Percentiles rank a stretch among this genome's conserved stretches.
Conservation (phyloP, 257 asterid genomes). For the Gynochthodes officinalis region DNA sequence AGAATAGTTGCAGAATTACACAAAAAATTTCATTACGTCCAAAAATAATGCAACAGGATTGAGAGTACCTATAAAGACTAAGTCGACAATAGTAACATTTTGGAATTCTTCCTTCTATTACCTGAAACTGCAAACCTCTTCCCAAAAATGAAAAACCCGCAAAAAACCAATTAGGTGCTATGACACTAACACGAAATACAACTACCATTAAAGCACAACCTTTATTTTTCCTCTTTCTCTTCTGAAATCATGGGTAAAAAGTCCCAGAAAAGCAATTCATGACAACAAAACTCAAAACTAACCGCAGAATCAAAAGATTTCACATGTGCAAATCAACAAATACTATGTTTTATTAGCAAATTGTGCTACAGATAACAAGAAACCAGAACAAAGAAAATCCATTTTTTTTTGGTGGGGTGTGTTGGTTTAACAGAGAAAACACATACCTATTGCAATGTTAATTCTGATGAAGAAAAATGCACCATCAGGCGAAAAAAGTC, state of each 20-base stretch:
- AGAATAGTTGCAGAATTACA: neutral
- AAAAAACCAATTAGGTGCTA: no score
- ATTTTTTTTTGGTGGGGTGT: neutral
- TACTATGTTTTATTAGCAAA: neutral
- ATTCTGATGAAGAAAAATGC: neutral
- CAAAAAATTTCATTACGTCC: neutral
- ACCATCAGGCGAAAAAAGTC: neutral
- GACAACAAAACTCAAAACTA: neutral
- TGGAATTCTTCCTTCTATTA: neutral
- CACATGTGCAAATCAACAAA: neutral
- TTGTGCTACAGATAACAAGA: neutral
- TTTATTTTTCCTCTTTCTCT: neutral
- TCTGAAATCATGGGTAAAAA: neutral
- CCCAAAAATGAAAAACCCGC: neutral
- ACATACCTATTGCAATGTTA: neutral
- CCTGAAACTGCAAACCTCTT: no score
- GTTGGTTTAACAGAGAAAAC: neutral
- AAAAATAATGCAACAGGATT: neutral
- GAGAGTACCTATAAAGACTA: neutral
- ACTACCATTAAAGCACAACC: neutral
- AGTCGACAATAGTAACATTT: neutral
- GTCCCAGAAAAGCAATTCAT: neutral
- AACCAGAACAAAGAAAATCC: neutral
- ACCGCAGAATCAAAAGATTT: neutral
- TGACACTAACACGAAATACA: no score